A percentile compares a stretch with the other conserved stretches of the same genome.
Evolutionary conservation across 2,329 filamentous ascomycete genomes (phyloP).

Genomic region (Colletotrichum australisinense): DNA sequence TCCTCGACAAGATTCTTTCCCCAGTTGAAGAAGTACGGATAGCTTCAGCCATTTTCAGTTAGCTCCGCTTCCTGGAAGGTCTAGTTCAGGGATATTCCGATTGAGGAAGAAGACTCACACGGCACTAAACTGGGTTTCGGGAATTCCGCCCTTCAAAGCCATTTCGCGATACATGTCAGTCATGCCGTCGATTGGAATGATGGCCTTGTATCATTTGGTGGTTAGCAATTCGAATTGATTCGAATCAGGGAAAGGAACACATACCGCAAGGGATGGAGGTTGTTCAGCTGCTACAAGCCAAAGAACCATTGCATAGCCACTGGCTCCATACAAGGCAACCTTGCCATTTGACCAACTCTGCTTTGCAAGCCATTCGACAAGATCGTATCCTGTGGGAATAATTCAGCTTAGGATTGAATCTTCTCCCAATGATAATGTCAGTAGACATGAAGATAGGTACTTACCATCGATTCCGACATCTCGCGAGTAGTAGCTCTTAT

Average conservation of each 20-base stretch:
- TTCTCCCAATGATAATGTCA: too few relatives aligned
- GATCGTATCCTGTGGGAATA: background rate
- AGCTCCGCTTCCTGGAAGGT: background rate
- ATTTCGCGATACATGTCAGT: slow-evolving; percentile 1
- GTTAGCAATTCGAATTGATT: background rate
- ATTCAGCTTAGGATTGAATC: background rate
- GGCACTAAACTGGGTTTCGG: background rate
- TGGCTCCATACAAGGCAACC: background rate
- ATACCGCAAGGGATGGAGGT: background rate
- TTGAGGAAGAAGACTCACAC: background rate
- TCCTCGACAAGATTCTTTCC: background rate
- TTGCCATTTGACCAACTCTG: background rate
- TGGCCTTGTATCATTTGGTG: background rate
- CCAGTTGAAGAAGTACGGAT: background rate
- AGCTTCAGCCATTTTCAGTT: background rate
- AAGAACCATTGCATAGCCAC: background rate
- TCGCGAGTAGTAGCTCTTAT: background rate
- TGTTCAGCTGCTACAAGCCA: background rate
- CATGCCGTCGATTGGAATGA: background rate
- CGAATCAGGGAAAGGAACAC: background rate
- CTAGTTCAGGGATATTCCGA: background rate
- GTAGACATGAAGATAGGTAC: background rate
- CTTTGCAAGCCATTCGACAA: background rate
- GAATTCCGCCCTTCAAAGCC: background rate
- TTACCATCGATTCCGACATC: background rate